A percentile compares a stretch with the other conserved stretches of the same genome.
phyloP scores from a whole-genome alignment of 2,329 filamentous ascomycete genomes.

The Zelopaecilomyces penicillatus region DNA sequence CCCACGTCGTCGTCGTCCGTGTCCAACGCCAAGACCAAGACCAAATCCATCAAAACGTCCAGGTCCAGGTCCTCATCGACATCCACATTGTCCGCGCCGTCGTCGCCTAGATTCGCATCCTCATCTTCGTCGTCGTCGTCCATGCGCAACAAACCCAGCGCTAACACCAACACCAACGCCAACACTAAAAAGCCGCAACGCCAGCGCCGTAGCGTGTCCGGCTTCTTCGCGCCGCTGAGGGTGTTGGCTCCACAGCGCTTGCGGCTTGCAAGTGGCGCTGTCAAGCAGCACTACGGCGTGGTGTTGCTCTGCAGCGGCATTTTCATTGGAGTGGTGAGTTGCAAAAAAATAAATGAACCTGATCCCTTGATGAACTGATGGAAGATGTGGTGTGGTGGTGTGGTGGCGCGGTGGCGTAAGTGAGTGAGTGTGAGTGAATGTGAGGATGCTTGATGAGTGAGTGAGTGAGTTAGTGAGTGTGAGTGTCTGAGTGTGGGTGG shows the following conservation, averaged over 20 bases:
- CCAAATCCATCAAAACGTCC: too few relatives aligned
- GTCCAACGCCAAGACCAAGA: constrained; percentile 1
- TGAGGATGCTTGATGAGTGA: background rate
- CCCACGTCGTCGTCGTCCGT: constrained; percentile 25
- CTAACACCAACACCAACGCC: too few relatives aligned
- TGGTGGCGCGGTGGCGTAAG: too few relatives aligned
- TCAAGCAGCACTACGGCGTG: constrained; percentile 51
- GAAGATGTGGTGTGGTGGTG: too few relatives aligned
- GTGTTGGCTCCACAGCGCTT: constrained; percentile 53
- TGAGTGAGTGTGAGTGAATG: too few relatives aligned
- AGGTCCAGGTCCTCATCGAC: too few relatives aligned
- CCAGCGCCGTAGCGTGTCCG: constrained; percentile 29
- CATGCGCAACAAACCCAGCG: constrained; percentile 4
- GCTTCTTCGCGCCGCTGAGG: constrained; percentile 55
- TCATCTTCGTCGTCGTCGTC: background rate
- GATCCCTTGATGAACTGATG: background rate
- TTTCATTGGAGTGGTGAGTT: constrained; percentile 53
- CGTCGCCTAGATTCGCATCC: too few relatives aligned
- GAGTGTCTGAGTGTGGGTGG: too few relatives aligned
- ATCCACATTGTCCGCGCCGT: too few relatives aligned
- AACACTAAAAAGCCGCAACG: constrained; percentile 19
- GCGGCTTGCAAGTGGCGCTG: constrained; percentile 39
- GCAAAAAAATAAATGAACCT: background rate
- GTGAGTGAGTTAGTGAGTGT: too few relatives aligned
- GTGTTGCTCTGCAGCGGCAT: constrained; percentile 57